Conservation (phyloP, 441 rosid genomes). For the Gossypium schwendimanii region DNA sequence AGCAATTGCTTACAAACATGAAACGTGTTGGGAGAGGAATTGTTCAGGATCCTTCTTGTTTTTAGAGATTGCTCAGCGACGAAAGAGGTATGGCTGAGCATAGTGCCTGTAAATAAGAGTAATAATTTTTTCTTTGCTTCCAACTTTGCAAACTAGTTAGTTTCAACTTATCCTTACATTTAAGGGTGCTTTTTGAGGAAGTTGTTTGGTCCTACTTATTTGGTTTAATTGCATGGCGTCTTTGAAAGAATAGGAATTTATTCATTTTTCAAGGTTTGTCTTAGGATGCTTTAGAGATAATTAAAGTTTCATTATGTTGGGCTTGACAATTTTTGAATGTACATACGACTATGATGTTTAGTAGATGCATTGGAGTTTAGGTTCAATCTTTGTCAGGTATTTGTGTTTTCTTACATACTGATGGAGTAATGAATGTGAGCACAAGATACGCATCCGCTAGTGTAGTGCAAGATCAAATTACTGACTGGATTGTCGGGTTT, state of each 20-base stretch:
- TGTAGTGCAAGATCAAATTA: neutral
- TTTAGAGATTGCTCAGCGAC: neutral
- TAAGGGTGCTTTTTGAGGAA: neutral
- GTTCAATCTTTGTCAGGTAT: too few species aligned
- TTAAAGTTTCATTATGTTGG: neutral
- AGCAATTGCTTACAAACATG: neutral
- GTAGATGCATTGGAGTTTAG: neutral
- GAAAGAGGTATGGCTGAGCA: neutral
- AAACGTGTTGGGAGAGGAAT: neutral
- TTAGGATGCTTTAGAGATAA: neutral
- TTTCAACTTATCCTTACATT: neutral
- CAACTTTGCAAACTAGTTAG: neutral
- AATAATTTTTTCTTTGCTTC: neutral
- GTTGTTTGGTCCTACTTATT: neutral
- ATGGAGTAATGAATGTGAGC: neutral
- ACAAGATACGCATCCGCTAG: neutral
- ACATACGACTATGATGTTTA: neutral
- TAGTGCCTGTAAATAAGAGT: neutral
- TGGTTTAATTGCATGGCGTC: neutral
- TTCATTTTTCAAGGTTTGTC: neutral
- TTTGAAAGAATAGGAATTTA: too few species aligned
- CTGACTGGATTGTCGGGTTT: too few species aligned
- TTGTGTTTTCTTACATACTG: too few species aligned
- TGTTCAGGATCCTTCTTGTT: neutral
- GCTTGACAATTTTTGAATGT: neutral